Evolutionary conservation across 2,329 filamentous ascomycete species (phyloP).

Genomic region (Ophiostoma sp.): DNA sequence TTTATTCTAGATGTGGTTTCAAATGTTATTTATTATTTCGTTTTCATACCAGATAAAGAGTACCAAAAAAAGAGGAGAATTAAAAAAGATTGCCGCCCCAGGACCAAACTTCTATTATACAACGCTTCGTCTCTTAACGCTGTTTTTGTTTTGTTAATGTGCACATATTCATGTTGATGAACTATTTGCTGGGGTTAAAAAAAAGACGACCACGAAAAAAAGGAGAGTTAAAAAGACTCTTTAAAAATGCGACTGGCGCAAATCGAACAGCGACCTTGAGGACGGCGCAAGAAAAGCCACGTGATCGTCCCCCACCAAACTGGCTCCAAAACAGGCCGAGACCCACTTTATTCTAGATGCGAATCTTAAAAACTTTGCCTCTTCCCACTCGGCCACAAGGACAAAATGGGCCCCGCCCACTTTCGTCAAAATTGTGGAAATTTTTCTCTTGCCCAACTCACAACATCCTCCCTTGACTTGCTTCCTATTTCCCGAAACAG

Average conservation of each 20-base stretch:
- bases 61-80: too few relatives aligned
- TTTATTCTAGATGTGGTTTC: too few relatives aligned
- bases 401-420: background rate
- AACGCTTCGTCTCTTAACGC: too few relatives aligned
- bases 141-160: too few relatives aligned
- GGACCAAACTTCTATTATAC: too few relatives aligned
- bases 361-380: background rate
- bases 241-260: background rate
- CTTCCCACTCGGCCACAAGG: constrained; percentile 21
- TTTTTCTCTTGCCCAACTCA: background rate
- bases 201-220: background rate
- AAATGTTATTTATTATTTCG: background rate
- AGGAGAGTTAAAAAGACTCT: too few relatives aligned
- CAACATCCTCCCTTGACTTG: background rate
- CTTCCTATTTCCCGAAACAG: background rate
- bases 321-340: background rate
- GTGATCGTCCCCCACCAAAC: background rate
- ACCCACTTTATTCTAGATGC: background rate
- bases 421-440: constrained; percentile 21
- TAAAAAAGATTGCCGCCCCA: too few relatives aligned
- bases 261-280: background rate
- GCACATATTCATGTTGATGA: too few relatives aligned
- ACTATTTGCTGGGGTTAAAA: background rate
- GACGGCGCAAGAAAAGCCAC: background rate
- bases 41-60: background rate